A percentile compares a stretch with the other conserved stretches of the same genome.
phyloP scores from a whole-genome alignment of 2,329 filamentous ascomycete genomes.

The Gaeumannomyces sp. region DNA sequence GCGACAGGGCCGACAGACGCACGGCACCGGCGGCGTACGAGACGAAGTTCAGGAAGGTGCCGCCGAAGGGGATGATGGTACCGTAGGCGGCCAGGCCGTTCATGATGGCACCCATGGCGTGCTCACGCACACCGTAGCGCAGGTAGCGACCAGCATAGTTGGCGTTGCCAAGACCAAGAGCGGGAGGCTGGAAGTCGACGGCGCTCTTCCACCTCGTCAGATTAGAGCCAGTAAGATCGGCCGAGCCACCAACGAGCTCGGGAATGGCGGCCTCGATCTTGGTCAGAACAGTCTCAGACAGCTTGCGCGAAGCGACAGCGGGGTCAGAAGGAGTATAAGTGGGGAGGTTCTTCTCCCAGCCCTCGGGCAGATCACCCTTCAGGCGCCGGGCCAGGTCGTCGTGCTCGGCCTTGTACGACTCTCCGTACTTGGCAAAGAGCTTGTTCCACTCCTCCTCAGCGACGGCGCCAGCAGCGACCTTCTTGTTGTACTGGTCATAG shows the following conservation, averaged over 20 bases:
- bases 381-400: slow-evolving; percentile 78
- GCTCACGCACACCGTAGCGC: slow-evolving; percentile 87
- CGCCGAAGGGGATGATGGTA: slow-evolving; percentile 85
- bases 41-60: slow-evolving; percentile 99
- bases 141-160: slow-evolving; percentile 76
- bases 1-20: slow-evolving; percentile 87
- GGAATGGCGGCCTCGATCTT: slow-evolving; percentile 79
- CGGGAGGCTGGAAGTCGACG: slow-evolving; percentile 92
- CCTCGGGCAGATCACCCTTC: slow-evolving; percentile 78
- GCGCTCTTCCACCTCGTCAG: slow-evolving; percentile 97
- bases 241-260: slow-evolving; percentile 91
- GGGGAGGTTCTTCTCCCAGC: slow-evolving; percentile 92
- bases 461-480: slow-evolving; percentile 77
- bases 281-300: slow-evolving; percentile 87
- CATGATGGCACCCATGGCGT: slow-evolving; percentile 87
- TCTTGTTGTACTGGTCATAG: slow-evolving; percentile 84
- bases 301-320: slow-evolving; percentile 88
- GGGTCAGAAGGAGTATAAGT: slow-evolving; percentile 81
- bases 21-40: slow-evolving; percentile 95
- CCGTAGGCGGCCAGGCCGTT: slow-evolving; percentile 96
- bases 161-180: slow-evolving; percentile 70
- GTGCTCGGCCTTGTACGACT: slow-evolving; percentile 71
- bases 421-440: slow-evolving; percentile 78
- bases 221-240: slow-evolving; percentile 97
- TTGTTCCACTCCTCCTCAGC: slow-evolving; percentile 93